phyloP scores from a whole-genome alignment of 1,139 yeast genomes.

The Debaryomyces singareniensis region DNA sequence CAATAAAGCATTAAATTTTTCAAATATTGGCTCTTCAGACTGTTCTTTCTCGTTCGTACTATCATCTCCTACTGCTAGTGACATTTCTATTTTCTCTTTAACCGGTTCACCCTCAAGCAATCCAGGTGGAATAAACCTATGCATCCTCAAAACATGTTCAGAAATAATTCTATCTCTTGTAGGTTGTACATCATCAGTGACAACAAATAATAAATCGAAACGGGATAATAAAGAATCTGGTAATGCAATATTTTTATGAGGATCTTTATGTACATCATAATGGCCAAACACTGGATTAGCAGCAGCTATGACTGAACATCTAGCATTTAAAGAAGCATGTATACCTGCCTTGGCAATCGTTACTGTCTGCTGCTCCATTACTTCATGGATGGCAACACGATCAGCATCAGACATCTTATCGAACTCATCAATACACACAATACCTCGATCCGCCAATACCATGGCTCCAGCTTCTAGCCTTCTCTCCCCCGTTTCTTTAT shows the following conservation, averaged over 20 bases:
- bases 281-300: conserved; percentile 98
- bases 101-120: conserved; percentile 92
- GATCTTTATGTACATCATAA: conserved; percentile 93
- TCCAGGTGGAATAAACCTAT: conserved; percentile 84
- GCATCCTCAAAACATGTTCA: conserved; percentile 94
- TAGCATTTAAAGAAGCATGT: conserved; percentile 91
- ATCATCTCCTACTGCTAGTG: conserved; percentile 76
- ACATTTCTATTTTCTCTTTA: conserved; percentile 63
- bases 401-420: conserved; percentile 97
- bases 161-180: conserved; percentile 80
- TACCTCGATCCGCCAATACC: conserved; percentile 97
- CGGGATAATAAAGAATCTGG: conserved; percentile 97
- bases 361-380: conserved; percentile 98
- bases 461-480: conserved; percentile 98
- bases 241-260: conserved; percentile 91
- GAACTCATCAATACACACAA: conserved; percentile 97
- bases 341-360: conserved; percentile 98
- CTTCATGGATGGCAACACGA: conserved; percentile 98
- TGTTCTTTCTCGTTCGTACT: conserved; percentile 43
- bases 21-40: conserved; percentile 58
- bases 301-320: conserved; percentile 97
- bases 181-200: conserved; percentile 90
- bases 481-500: conserved; percentile 95
- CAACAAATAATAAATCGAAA: conserved; percentile 91
- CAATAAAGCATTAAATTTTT: conserved; percentile 73